A percentile compares a stretch with the other conserved stretches of the same genome.
Conservation (phyloP, 345 rosid genomes). For the Atalantia buxifolia region DNA sequence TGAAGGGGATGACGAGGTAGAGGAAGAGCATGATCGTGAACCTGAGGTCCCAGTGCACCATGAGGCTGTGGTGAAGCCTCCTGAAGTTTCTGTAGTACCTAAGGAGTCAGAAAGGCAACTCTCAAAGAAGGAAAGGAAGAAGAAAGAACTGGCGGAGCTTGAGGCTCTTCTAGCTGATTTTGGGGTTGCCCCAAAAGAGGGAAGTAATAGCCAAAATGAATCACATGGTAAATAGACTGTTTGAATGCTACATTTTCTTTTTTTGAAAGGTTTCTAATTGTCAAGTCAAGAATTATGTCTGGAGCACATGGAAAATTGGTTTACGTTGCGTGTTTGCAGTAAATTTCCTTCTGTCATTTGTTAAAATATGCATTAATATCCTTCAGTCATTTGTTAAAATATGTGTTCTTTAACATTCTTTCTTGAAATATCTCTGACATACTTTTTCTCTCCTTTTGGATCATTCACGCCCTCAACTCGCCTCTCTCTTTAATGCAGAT, state of each 20-base stretch:
- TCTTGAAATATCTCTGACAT: background rate
- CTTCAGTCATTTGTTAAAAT: background rate
- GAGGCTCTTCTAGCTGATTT: slow-evolving; percentile 87
- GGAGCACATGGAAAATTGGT: background rate
- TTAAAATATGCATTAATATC: too few species aligned
- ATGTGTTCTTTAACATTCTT: background rate
- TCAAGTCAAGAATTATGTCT: background rate
- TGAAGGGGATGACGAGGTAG: slow-evolving; percentile 79
- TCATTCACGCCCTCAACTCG: background rate
- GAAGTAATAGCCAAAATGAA: slow-evolving; percentile 44
- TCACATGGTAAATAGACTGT: slow-evolving; percentile 35
- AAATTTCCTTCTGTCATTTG: background rate
- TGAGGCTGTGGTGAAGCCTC: slow-evolving; percentile 48
- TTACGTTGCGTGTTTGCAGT: background rate
- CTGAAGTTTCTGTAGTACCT: slow-evolving; percentile 46
- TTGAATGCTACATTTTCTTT: background rate
- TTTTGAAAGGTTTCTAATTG: background rate
- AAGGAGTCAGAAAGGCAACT: slow-evolving; percentile 88
- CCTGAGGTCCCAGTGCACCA: slow-evolving; percentile 38
- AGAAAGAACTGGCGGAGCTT: slow-evolving; percentile 88
- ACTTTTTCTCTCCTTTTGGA: background rate
- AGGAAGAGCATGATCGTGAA: slow-evolving; percentile 71
- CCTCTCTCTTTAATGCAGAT: too few species aligned
- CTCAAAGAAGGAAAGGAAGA: slow-evolving; percentile 84
- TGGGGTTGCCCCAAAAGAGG: slow-evolving; percentile 49